Evolutionary conservation across 2,329 filamentous ascomycete species (phyloP), one percentile per base, ranked within the genome.

Genomic region (Gnomoniopsis smithogilvyi): DNA sequence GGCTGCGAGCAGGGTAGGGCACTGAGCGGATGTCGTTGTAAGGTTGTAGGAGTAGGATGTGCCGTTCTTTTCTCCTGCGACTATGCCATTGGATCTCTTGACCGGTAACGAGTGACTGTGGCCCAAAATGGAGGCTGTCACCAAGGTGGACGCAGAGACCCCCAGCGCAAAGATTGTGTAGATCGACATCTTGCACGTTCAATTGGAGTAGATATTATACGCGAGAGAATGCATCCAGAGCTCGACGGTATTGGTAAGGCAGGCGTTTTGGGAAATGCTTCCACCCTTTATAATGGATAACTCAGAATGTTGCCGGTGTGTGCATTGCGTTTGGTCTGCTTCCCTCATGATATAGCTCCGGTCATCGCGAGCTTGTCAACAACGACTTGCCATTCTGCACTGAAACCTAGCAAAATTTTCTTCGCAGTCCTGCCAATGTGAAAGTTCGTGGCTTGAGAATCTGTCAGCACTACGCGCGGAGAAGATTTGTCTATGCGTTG

Each of bases 81-180:
- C 54, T 22, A 46, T 51, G 38, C 54, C 54, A 2, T 48, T 38
- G 3, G 46, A 51, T 45, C 54, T 56, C 24, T 56, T 56, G 12
- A 46, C 50, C 14, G 47, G 47, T 30, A 33, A 36, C 12, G 54
- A 19, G 15, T 45, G n/a, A 3, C 22, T 19, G 34, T 56, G 46
- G 14, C 54, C 54, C 14, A 51, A 33, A 12, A 51, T 47, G 12
- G 36, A 51, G 36, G 54, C 54, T 22, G 1, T 26, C 14, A 41
- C 54, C 6, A 46, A n/a, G 21, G 34, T 22, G 34, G 54, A 22
- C 17, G 46, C 47, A 10, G 26, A 56, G 36, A 43, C n/a, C 3
- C 46, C 54, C 48, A 51, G 15, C 19, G 22, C 50, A 34, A 51
- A 33, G n/a, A 45, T 10, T 24, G 19, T 51, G 36, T 24, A 51